phyloP scores from a whole-genome alignment of 2,329 filamentous ascomycete species.

The Polytolypa hystricis region DNA sequence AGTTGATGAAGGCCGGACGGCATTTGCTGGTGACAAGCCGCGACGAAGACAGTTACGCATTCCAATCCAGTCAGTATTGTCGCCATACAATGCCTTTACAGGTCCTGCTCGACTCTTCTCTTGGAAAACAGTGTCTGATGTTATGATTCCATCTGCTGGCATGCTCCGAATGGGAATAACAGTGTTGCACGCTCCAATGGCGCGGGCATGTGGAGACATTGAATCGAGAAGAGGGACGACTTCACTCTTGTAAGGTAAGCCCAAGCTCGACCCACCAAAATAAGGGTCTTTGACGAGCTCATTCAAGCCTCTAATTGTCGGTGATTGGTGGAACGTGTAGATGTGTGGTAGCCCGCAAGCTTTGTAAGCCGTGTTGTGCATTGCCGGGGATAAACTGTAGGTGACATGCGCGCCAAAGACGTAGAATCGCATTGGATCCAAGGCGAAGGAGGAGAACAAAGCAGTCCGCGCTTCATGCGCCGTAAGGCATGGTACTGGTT shows the following conservation, averaged over 20 bases:
- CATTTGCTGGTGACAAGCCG: slow-evolving; percentile 61
- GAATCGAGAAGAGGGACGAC: slow-evolving; percentile 54
- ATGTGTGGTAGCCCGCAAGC: slow-evolving; percentile 57
- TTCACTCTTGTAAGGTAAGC: slow-evolving; percentile 63
- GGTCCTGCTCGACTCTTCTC: slow-evolving; percentile 55
- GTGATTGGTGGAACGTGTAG: slow-evolving; percentile 54
- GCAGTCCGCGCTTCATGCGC: slow-evolving; percentile 53
- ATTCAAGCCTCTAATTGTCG: slow-evolving; percentile 51
- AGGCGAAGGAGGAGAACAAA: slow-evolving; percentile 55
- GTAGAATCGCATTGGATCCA: slow-evolving; percentile 60
- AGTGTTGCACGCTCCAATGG: slow-evolving; percentile 67
- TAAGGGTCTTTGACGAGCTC: slow-evolving; percentile 52
- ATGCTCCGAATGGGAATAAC: slow-evolving; percentile 58
- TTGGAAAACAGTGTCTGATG: slow-evolving; percentile 44
- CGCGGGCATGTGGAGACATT: slow-evolving; percentile 59
- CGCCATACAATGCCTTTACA: slow-evolving; percentile 59
- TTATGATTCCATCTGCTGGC: slow-evolving; percentile 45
- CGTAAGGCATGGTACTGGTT: slow-evolving; percentile 41
- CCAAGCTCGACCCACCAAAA: slow-evolving; percentile 63
- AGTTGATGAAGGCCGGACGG: slow-evolving; percentile 44
- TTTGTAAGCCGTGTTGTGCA: slow-evolving; percentile 62
- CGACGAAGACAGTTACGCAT: slow-evolving; percentile 62
- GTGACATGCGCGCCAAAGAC: slow-evolving; percentile 62
- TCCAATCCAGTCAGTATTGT: slow-evolving; percentile 75
- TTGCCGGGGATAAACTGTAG: slow-evolving; percentile 64